Conservation (phyloP, 768 basidiomycete species). For the Rhodotorula kratochvilovae region DNA sequence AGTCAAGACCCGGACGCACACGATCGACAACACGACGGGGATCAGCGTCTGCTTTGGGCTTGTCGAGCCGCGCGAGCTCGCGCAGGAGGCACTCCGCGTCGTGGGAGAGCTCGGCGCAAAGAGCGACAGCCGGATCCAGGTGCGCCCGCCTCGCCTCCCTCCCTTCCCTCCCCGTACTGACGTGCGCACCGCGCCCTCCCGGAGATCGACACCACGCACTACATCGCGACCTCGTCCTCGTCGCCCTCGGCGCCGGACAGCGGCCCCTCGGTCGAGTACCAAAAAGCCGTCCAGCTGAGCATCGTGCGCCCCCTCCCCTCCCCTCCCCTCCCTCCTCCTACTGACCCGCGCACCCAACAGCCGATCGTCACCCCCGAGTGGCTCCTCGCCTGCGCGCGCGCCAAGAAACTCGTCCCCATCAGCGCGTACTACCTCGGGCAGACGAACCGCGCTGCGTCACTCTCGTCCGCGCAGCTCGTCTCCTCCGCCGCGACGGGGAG, state of each 20-base stretch:
- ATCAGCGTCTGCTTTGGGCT: slow-evolving; percentile 93
- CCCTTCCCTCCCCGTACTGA: neutral
- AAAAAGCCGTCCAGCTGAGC: slow-evolving; percentile 86
- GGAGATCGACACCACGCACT: slow-evolving; percentile 40
- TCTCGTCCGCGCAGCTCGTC: slow-evolving; percentile 40
- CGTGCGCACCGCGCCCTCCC: no score
- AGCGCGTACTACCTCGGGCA: slow-evolving; percentile 57
- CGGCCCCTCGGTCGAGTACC: slow-evolving; percentile 80
- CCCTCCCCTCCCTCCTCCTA: neutral
- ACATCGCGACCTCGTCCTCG: slow-evolving; percentile 39
- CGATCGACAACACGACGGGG: slow-evolving; percentile 90
- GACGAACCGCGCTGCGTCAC: slow-evolving; percentile 38
- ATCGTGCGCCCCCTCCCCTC: slow-evolving; percentile 50
- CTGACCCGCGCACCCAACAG: neutral
- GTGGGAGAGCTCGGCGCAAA: slow-evolving; percentile 79
- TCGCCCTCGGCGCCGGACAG: slow-evolving; percentile 5
- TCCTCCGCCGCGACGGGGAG: neutral
- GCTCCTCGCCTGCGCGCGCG: slow-evolving; percentile 80
- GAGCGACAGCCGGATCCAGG: slow-evolving; percentile 82
- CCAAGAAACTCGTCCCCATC: slow-evolving; percentile 85
- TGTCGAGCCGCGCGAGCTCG: slow-evolving; percentile 65
- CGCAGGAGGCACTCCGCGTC: slow-evolving; percentile 76
- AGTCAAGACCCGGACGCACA: slow-evolving; percentile 79
- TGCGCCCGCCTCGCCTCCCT: neutral
- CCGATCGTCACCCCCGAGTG: slow-evolving; percentile 93